These are phyloP conservation scores for Gynandropsis gynandra DNA, from an alignment of 345 rosid species.

Conservation along the genomic window DNA sequence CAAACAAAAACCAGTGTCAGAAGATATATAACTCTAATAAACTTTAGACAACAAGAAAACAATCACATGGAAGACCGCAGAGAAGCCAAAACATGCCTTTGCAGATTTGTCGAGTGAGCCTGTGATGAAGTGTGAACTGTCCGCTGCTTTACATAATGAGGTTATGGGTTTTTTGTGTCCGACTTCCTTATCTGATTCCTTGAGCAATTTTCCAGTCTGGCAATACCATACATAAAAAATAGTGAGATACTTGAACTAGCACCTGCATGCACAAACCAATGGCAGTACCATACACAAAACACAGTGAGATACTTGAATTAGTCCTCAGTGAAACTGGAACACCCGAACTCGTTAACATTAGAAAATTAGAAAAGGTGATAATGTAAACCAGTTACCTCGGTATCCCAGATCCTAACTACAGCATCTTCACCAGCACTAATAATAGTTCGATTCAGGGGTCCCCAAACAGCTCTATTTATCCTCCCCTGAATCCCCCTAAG, in stretches of 20 bases:
- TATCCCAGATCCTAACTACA: slow-evolving; percentile 75
- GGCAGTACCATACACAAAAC: too few species aligned
- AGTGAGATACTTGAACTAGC: neutral
- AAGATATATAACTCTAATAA: neutral
- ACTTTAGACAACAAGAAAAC: too few species aligned
- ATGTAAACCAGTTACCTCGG: slow-evolving; percentile 46
- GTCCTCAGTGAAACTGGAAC: too few species aligned
- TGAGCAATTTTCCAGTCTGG: slow-evolving; percentile 83
- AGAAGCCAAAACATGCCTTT: slow-evolving; percentile 42
- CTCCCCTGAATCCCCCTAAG: slow-evolving; percentile 64
- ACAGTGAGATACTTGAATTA: neutral
- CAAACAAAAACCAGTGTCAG: slow-evolving; percentile 11
- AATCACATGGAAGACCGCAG: neutral
- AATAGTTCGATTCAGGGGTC: slow-evolving; percentile 70
- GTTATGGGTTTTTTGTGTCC: slow-evolving; percentile 86
- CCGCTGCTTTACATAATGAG: slow-evolving; percentile 69
- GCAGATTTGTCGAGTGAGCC: slow-evolving; percentile 97
- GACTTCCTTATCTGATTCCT: slow-evolving; percentile 55
- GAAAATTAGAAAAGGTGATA: too few species aligned
- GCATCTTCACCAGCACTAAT: slow-evolving; percentile 92
- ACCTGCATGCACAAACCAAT: slow-evolving; percentile 1
- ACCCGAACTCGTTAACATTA: too few species aligned
- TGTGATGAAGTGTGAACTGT: slow-evolving; percentile 77
- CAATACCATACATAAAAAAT: neutral
- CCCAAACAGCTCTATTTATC: slow-evolving; percentile 93